Conservation (phyloP, 1,139 yeast genomes). For the Lizanozyma gosingica region DNA sequence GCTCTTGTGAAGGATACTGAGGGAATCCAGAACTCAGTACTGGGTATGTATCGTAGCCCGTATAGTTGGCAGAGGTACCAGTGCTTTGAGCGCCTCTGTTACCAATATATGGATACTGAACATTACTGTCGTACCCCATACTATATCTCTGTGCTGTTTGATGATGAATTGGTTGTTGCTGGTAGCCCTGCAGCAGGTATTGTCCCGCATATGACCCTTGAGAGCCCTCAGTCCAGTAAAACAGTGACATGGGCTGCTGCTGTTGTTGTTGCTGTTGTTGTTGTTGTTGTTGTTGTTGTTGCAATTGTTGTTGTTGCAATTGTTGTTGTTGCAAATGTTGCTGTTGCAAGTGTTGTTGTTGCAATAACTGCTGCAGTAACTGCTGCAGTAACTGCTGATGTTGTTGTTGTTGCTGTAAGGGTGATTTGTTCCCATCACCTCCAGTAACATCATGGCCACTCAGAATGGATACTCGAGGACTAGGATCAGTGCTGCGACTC, state of each 20-base stretch:
- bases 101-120: no score
- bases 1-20: no score
- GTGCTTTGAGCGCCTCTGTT: no score
- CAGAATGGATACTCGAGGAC: neutral
- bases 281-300: slow-evolving; percentile 8
- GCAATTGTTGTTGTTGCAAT: slow-evolving; percentile 9
- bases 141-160: slow-evolving; percentile 5
- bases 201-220: neutral
- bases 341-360: slow-evolving; percentile 8
- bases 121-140: neutral
- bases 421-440: neutral
- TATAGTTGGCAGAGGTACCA: no score
- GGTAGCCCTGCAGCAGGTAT: neutral
- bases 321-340: slow-evolving; percentile 8
- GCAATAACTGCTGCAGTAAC: slow-evolving; percentile 7
- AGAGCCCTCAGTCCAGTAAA: neutral
- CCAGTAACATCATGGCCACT: neutral
- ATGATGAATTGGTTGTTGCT: slow-evolving; percentile 5
- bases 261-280: slow-evolving; percentile 1
- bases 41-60: no score
- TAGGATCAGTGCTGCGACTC: neutral
- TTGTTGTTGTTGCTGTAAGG: slow-evolving; percentile 9
- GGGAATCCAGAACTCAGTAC: no score
- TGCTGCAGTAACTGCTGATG: slow-evolving; percentile 12
- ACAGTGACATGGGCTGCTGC: neutral